Base-by-base conservation (phyloP, 163 green algal species). In the Scenedesmus sp. region DNA sequence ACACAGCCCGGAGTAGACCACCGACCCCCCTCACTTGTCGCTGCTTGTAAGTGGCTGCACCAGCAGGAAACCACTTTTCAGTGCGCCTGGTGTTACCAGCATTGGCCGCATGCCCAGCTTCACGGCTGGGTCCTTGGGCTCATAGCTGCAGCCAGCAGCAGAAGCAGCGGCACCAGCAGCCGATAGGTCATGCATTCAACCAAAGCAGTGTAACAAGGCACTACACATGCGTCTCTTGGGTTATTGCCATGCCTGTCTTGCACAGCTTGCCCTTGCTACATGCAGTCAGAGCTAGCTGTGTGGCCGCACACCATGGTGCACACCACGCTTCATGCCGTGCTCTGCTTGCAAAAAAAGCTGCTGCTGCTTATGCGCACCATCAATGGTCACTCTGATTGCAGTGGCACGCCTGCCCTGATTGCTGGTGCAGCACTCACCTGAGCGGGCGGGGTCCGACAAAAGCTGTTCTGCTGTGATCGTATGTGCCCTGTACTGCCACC, bases 51-150 rank as follows among this genome's bases (percentile, higher is more conserved):
- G 51, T 7, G 89, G 89, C 70, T 70, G 37, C 16, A 92, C 65
- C 70, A 92, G 83, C 73, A 92, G 83, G 89, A 80, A 92, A 20
- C 89, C 89, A 35, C 83, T 76, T 53, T 92, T 92, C 53, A 92
- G 40, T 18, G 83, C 83, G 30, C 89, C 83, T 42, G 89, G 89
- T 18, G 26, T 42, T 26, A 80, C 46, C 53, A 92, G 56, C 89
- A 92, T 90, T 9, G 35, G 56, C 16, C 89, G 83, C 89, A 92
- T 89, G 72, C 89, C 83, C 24, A 83, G 16, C 68, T 92, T 88
- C 10, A 92, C 18, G 3, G 70, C 65, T 10, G n/a, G 65, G 68
- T 88, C 59, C 61, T 89, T 89, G 33, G 81, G 88, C 81, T 89
- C 65, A 85, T 89, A 92, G 2, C 88, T 92, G 65, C 37, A 78